Conservation (phyloP, 2,329 filamentous ascomycete species). For the Trichoderma gracile region DNA sequence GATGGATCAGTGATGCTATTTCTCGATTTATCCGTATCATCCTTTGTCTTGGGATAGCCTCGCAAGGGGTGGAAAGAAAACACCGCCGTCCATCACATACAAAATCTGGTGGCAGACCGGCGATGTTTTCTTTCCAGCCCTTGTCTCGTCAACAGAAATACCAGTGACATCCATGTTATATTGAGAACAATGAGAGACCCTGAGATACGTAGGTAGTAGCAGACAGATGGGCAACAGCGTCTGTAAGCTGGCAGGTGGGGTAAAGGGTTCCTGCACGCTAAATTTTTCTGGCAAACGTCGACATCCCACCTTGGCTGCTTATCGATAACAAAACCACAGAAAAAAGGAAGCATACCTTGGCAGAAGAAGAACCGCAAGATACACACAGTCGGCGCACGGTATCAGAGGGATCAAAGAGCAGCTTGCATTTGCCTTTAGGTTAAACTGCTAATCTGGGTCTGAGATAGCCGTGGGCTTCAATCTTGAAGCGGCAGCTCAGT, state of each 20-base stretch:
- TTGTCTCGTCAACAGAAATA: too few relatives aligned
- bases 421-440: background rate
- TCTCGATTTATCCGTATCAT: background rate
- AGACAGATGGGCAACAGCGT: too few relatives aligned
- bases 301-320: background rate
- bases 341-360: slow-evolving; percentile 7
- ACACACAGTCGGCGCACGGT: background rate
- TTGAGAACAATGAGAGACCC: too few relatives aligned
- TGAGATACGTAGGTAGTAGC: too few relatives aligned
- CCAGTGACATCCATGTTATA: too few relatives aligned
- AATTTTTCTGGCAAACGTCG: slow-evolving; percentile 1
- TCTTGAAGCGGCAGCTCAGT: slow-evolving; percentile 1
- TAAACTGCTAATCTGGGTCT: background rate
- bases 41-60: too few relatives aligned
- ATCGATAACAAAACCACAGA: slow-evolving; percentile 23
- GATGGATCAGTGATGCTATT: too few relatives aligned
- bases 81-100: too few relatives aligned
- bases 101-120: too few relatives aligned
- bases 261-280: slow-evolving; percentile 9
- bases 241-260: background rate
- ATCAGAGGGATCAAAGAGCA: background rate
- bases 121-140: too few relatives aligned
- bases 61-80: too few relatives aligned
- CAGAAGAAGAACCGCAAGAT: slow-evolving; percentile 1
- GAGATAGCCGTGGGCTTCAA: background rate